Evolutionary conservation across 2,329 filamentous ascomycete species (phyloP), one percentile per base, ranked within the genome.

Genomic region (Karstenula rhodostoma): DNA sequence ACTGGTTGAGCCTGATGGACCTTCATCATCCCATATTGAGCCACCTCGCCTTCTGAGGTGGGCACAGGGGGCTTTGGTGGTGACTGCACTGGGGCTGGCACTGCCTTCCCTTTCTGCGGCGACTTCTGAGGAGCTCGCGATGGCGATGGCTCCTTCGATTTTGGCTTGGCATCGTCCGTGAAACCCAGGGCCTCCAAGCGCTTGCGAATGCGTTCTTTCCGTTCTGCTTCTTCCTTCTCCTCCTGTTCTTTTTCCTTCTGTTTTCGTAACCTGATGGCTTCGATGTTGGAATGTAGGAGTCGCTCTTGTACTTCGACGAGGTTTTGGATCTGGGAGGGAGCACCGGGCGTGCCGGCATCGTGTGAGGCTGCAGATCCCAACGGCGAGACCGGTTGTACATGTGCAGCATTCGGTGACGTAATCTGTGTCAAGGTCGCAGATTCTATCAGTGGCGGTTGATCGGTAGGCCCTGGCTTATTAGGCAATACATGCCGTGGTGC

Each of bases 401-500:
- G 68, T 19, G 70, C 60, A 53, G 66, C 50, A 47, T 63, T 73
- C 2, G 77, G 76, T n/a, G 76, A 77, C 15, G 68, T 22, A 46
- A 59, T 37, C 59, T 67, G 33, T 12, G 27, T 47, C 73, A 73
- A 13, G 66, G 60, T 56, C 67, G 66, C 8, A 69, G 65, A 67
- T 35, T 50, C 23, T 27, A 13, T 48, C 8, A 70, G 35, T 46
- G 61, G 61, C 91, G 93, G 76, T 96, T 97, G 78, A 96, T 94
- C 63, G 92, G 96, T 82, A 96, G 97, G 82, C 92, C 97, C 78
- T 96, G 97, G 79, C 94, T 59, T 66, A 33, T 59, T 54, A 32
- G 61, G 53, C 35, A 67, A 63, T 32, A 60, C 58, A 29, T 68
- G 67, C 29, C 71, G 72, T 35, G 68, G 64, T 7, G 65, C 62